Evolutionary conservation across 495 filamentous ascomycete species (phyloP), one percentile per base, ranked within the genome.

Genomic region (Arthonia radiata): DNA sequence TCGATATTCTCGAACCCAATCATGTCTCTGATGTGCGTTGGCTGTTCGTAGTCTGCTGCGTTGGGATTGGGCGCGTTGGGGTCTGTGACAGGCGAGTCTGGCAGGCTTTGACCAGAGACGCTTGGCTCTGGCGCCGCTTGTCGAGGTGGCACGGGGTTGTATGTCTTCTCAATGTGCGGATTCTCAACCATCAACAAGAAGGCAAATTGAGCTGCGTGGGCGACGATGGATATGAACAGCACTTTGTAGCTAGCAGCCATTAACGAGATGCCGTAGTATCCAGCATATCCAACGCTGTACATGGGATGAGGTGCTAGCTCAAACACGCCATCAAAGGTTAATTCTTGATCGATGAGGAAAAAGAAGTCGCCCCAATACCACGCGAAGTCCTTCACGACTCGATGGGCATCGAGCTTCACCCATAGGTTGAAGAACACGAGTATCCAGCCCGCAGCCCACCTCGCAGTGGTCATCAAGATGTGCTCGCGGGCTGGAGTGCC

Each of bases 361-460:
- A 97, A 97, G 53, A 94, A 97, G 42, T 97, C 86, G 28, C 86
- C 86, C 86, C 86, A 97, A 52, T 94, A 97, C 86, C 86, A 97
- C 13, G 86, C 86, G 53, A 79, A 97, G 46, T 97, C 89, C 52
- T 94, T 94, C 38, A 97, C 86, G n/a, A 97, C 86, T 28, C 86
- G 57, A 48, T 94, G 86, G 12, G 86, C 86, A 47, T 97, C 86
- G 30, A 97, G 57, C 52, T 97, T 97, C 29, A 97, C 86, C 89
- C 89, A 97, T 11, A 93, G 63, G 48, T 97, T 97, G 59, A 97
- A 94, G 30, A 70, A 57, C 27, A 97, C 69, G n/a, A 91, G 53
- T 11, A 59, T 49, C 29, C 78, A 62, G 13, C 89, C 86, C 18
- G 65, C 57, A n/a, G 57, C 36, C 86, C 89, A 97, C 35, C 86